Evolutionary conservation across 2,329 filamentous ascomycete genomes (phyloP).

Genomic region (Xylariaceae sp.): DNA sequence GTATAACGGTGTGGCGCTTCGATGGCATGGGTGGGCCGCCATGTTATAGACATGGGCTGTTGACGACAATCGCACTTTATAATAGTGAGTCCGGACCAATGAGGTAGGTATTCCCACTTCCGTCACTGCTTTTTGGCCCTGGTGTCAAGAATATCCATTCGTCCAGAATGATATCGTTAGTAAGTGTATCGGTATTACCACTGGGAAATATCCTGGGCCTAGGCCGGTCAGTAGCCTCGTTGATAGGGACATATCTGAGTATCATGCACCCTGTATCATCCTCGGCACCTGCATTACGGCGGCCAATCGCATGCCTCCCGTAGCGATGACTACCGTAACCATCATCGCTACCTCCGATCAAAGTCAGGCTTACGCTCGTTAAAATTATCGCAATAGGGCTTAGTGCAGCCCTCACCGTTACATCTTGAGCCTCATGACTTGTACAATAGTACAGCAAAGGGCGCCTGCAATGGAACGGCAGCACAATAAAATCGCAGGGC

Average conservation of each 20-base stretch:
- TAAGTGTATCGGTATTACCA: too few species aligned
- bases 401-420: constrained; percentile 38
- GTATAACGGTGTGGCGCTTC: constrained; percentile 19
- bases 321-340: constrained; percentile 30
- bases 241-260: background rate
- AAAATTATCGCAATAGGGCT: constrained; percentile 48
- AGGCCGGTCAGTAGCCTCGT: too few species aligned
- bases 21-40: constrained; percentile 20
- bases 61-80: background rate
- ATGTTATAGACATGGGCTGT: constrained; percentile 8
- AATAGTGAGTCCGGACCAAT: too few species aligned
- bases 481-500: background rate
- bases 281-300: background rate
- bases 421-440: constrained; percentile 28
- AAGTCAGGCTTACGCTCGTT: constrained; percentile 39
- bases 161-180: too few species aligned
- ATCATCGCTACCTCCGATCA: constrained; percentile 3
- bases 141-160: too few species aligned
- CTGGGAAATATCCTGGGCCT: too few species aligned
- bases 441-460: constrained; percentile 12
- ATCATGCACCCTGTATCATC: background rate
- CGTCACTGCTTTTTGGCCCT: too few species aligned
- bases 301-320: constrained; percentile 24
- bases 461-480: constrained; percentile 14
- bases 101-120: too few species aligned